Base-by-base conservation (phyloP, 768 basidiomycete species). In the Phaeotremella skinneri region DNA sequence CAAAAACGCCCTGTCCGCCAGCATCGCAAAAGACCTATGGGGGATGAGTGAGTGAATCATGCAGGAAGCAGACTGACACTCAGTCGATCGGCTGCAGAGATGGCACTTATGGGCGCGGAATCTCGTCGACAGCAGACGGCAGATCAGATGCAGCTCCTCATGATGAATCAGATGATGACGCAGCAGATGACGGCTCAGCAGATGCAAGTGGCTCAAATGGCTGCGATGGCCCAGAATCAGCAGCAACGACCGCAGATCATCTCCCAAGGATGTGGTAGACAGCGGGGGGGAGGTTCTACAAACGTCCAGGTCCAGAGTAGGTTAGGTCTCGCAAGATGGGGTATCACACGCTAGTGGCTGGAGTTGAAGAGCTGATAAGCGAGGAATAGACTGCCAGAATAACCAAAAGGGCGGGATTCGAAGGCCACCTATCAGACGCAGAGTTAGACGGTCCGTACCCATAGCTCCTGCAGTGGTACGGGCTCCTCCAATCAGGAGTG, bases 121-220 rank as follows among this genome's bases (percentile, higher is more conserved):
- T 7, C 43, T 23, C 43, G 43, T 13, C 43, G 43, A 13, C 43
- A 45, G 23, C 43, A 45, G 23, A 9, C 43, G 6, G 7, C 43
- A 13, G 62, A 63, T n/a, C 34, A 53, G 29, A 68, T 71, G 69
- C 67, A 68, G 37, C 63, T 68, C 64, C 48, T 62, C 34, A 71
- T 71, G 69, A 68, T 71, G 67, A 67, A 58, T 26, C 62, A 63
- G 55, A 67, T 71, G 67, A 63, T 66, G 70, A 61, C 59, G 56
- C 70, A 71, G 55, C 70, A 71, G 29, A 66, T 68, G 69, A 56
- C 58, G 42, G 56, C 66, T 49, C 69, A 71, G 51, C 69, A 71
- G 30, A 68, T 71, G 64, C 70, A 71, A 41, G 60, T 58, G 3
- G 70, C 66, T 13, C 70, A 71, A 43, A 64, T 71, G 58, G 64